These are phyloP conservation scores for Carex parvula DNA, from an alignment of 176 grass and related monocot genomes.

Conservation along the genomic window DNA sequence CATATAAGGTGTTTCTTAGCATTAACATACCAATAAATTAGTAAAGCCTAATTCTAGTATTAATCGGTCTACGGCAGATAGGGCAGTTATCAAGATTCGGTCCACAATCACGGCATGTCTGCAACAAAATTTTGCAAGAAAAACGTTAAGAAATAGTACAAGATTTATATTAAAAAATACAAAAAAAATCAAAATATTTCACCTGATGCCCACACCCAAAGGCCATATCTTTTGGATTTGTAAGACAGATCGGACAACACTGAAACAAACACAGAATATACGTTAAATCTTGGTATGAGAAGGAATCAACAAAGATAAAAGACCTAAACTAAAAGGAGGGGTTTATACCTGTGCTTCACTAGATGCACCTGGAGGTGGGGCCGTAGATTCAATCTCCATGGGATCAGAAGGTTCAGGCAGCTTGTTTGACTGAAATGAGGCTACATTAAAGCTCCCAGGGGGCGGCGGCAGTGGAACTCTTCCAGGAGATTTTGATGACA, in stretches of 20 bases:
- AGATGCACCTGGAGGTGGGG: neutral
- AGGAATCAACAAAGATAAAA: slow-evolving; percentile 1
- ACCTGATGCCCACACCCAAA: slow-evolving; percentile 93
- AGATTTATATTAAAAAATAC: neutral
- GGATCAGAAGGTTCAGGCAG: slow-evolving; percentile 16
- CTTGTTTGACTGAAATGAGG: slow-evolving; percentile 14
- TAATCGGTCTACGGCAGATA: slow-evolving; percentile 63
- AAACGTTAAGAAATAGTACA: neutral
- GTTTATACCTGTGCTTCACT: slow-evolving; percentile 16
- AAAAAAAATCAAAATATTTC: slow-evolving; percentile 18
- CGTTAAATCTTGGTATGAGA: neutral
- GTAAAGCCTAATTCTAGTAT: slow-evolving; percentile 75
- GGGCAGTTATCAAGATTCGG: slow-evolving; percentile 54
- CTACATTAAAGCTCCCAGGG: slow-evolving; percentile 14
- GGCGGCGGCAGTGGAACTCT: slow-evolving; percentile 35
- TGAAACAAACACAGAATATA: slow-evolving; percentile 31
- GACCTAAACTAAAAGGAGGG: neutral
- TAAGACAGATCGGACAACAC: slow-evolving; percentile 67
- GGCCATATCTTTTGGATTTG: slow-evolving; percentile 63
- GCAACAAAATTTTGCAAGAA: slow-evolving; percentile 17
- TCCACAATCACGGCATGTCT: slow-evolving; percentile 78
- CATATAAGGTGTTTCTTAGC: slow-evolving; percentile 4
- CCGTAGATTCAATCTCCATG: slow-evolving; percentile 7
- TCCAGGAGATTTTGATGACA: slow-evolving; percentile 32
- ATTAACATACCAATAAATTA: slow-evolving; percentile 21